Conservation (phyloP, 164 flowering plant species). For the Paratinospora sagittata region DNA sequence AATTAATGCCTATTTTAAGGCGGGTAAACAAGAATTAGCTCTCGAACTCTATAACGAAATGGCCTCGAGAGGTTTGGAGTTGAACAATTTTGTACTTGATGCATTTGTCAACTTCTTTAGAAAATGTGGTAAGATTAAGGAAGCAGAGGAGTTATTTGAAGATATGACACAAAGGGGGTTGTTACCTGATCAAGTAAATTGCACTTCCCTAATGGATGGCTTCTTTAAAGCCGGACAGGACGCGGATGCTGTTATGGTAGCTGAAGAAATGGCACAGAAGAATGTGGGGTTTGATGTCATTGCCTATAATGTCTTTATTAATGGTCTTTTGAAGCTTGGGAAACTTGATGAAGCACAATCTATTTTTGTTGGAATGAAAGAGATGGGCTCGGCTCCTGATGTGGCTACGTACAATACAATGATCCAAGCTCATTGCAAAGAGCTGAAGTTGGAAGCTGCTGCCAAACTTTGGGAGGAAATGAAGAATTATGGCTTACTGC, state of each 20-base stretch:
- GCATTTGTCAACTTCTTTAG: slow-evolving; percentile 59
- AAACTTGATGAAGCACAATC: slow-evolving; percentile 43
- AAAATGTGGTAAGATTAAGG: slow-evolving; percentile 54
- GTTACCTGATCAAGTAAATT: slow-evolving; percentile 61
- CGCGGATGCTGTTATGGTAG: slow-evolving; percentile 53
- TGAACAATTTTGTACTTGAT: slow-evolving; percentile 53
- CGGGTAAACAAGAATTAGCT: slow-evolving; percentile 55
- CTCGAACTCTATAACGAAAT: slow-evolving; percentile 52
- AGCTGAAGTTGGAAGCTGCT: slow-evolving; percentile 56
- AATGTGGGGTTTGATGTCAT: slow-evolving; percentile 55
- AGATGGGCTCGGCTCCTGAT: slow-evolving; percentile 58
- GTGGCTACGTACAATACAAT: slow-evolving; percentile 58
- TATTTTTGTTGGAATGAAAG: slow-evolving; percentile 41
- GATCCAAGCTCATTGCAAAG: slow-evolving; percentile 53
- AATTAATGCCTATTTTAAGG: slow-evolving; percentile 66
- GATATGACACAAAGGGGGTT: slow-evolving; percentile 53
- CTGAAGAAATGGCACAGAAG: slow-evolving; percentile 57
- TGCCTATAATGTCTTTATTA: slow-evolving; percentile 67
- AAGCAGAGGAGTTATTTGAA: slow-evolving; percentile 44
- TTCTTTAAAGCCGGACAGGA: slow-evolving; percentile 63
- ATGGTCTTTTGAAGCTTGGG: slow-evolving; percentile 54
- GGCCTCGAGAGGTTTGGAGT: slow-evolving; percentile 43
- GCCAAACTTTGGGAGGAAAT: slow-evolving; percentile 53
- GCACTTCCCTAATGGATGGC: slow-evolving; percentile 84
- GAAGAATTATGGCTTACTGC: slow-evolving; percentile 42